phyloP scores from a whole-genome alignment of 768 basidiomycete species.

The Pleurotus pulmonarius region DNA sequence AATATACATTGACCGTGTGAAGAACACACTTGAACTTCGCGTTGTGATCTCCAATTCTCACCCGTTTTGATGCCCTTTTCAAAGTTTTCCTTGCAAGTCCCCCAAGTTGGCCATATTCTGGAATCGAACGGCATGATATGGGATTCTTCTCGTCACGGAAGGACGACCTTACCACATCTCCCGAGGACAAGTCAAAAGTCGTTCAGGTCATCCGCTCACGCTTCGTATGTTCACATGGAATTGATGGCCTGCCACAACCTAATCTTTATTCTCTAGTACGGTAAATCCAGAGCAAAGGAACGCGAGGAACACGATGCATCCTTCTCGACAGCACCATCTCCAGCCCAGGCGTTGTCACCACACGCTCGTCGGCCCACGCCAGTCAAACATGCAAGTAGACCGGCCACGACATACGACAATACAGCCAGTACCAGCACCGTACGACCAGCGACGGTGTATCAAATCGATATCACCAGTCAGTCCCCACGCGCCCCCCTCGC shows the following conservation, averaged over 20 bases:
- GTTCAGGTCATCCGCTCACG: constrained; percentile 9
- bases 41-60: no score
- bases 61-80: no score
- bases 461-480: not conserved
- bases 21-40: no score
- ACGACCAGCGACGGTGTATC: not conserved
- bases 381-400: not conserved
- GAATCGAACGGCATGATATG: constrained; percentile 8
- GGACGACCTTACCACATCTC: not conserved
- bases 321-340: not conserved
- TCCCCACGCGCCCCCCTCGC: not conserved
- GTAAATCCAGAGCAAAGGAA: constrained; percentile 6
- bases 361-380: not conserved
- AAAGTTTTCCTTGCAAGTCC: no score
- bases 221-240: constrained; percentile 6
- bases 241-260: not conserved
- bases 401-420: not conserved
- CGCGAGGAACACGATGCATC: not conserved
- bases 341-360: constrained; percentile 5
- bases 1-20: no score
- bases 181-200: constrained; percentile 3
- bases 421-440: not conserved
- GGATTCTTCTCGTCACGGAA: constrained; percentile 11
- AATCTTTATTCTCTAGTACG: not conserved
- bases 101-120: no score